These are phyloP conservation scores for Dispira parvispora DNA, from an alignment of 192 early-diverging fungal genomes.

Conservation along the genomic window DNA sequence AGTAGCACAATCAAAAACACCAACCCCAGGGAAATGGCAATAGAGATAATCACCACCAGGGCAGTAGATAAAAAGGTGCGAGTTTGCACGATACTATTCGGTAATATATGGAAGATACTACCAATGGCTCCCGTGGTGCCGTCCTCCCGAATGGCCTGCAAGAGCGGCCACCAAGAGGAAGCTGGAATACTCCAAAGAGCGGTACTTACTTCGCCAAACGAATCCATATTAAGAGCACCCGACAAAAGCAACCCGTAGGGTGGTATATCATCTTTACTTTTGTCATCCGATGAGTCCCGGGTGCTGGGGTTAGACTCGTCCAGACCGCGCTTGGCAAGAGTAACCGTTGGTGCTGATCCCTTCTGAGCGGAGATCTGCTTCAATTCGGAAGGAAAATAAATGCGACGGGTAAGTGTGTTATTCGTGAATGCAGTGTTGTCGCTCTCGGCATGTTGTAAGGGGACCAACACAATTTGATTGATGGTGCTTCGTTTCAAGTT, in stretches of 20 bases:
- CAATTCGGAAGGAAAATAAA: not conserved
- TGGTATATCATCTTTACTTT: not conserved
- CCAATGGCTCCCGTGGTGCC: slow-evolving; percentile 21
- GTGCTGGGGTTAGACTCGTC: too few relatives aligned
- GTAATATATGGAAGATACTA: slow-evolving; percentile 25
- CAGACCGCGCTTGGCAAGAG: not conserved
- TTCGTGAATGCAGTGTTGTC: not conserved
- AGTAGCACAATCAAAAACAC: slow-evolving; percentile 41
- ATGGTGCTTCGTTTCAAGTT: not conserved
- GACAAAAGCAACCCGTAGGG: slow-evolving; percentile 1
- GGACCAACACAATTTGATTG: not conserved
- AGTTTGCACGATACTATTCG: slow-evolving; percentile 26
- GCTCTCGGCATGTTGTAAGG: not conserved
- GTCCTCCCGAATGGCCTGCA: slow-evolving; percentile 24
- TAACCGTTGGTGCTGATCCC: not conserved
- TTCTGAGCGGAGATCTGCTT: not conserved
- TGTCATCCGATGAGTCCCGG: not conserved
- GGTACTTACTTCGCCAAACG: not conserved
- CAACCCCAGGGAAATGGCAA: slow-evolving; percentile 45
- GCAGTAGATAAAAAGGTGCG: slow-evolving; percentile 29
- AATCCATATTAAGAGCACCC: not conserved
- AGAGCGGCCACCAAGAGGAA: slow-evolving; percentile 24
- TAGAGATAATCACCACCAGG: slow-evolving; percentile 48
- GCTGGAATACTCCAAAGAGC: slow-evolving; percentile 11
- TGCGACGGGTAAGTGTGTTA: not conserved